These are phyloP conservation scores for Camelina neglecta DNA, from an alignment of 345 rosid species.

Conservation along the genomic window DNA sequence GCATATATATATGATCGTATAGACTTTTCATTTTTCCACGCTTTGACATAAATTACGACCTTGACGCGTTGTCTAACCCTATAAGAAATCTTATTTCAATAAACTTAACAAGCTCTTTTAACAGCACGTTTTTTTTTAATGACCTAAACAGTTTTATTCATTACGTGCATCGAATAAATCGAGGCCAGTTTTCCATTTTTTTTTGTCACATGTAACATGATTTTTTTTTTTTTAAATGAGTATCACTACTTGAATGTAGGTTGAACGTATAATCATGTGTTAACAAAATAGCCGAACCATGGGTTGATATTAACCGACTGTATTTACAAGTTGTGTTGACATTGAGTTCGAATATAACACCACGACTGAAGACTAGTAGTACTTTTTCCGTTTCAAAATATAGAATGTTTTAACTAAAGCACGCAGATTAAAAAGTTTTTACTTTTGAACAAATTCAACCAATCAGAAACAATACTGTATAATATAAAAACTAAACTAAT, in stretches of 20 bases:
- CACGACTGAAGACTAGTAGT: background rate
- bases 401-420: no score
- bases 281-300: background rate
- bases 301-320: background rate
- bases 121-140: background rate
- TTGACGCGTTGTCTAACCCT: background rate
- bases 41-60: background rate
- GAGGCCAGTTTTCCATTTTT: background rate
- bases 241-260: background rate
- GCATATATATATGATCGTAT: no score
- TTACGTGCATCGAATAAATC: background rate
- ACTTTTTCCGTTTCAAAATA: no score
- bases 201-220: background rate
- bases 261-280: background rate
- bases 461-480: no score
- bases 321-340: background rate
- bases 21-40: no score
- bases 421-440: no score
- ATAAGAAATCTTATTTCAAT: background rate
- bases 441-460: no score
- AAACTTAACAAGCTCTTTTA: background rate
- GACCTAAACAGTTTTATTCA: background rate
- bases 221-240: no score
- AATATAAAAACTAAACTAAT: no score
- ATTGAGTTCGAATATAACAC: background rate